Base-by-base conservation (phyloP, 768 basidiomycete species). In the Leccinum disarticulatum region DNA sequence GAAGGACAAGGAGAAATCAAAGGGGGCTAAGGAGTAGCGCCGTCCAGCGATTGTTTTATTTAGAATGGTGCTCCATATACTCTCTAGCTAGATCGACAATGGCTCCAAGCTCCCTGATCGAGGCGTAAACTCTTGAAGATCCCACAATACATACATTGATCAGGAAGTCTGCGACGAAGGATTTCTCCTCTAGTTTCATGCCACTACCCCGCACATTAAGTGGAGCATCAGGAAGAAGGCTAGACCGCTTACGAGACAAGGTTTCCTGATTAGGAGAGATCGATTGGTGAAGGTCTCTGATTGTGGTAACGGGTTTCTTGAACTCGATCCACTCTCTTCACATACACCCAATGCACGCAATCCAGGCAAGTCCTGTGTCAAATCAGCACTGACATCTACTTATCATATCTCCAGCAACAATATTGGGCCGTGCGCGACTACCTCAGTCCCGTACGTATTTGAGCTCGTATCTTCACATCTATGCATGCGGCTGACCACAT, bases 361-460 rank as follows among this genome's bases (percentile, higher is more conserved):
- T 82, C 28, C 81, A 83, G 72, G 81, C 76, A 57, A 47, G 67
- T 60, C 22, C 0, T 41, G 1, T n/a, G 0, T 22, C 13, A 0
- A 30, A 19, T 28, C 3, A 50, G 15, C 6, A 8, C 19, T 9
- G 7, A 49, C 35, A 48, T 28, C 1, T 38, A 13, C 49, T 61
- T 2, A 71, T 14, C 7, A 14, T 33, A 13, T 43, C 53, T 17
- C 25, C 67, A 95, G 95, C 90, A 91, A 78, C 91, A 94, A 80
- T 89, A 89, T 75, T 95, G 92, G 87, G 87, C 91, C 15, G 87
- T 97, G 60, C 87, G 96, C 67, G 96, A 98, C 73, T 95, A 96
- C 74, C 87, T 98, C 60, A 90, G 88, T 67, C 92, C 91, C 19
- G 92, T 93, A 76, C 73, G 89, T 33, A 5, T 77, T 64, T 35